Evolutionary conservation across 805 yeast genomes (phyloP), one percentile per base, ranked within the genome.

Genomic region (Limtongia smithiae): DNA sequence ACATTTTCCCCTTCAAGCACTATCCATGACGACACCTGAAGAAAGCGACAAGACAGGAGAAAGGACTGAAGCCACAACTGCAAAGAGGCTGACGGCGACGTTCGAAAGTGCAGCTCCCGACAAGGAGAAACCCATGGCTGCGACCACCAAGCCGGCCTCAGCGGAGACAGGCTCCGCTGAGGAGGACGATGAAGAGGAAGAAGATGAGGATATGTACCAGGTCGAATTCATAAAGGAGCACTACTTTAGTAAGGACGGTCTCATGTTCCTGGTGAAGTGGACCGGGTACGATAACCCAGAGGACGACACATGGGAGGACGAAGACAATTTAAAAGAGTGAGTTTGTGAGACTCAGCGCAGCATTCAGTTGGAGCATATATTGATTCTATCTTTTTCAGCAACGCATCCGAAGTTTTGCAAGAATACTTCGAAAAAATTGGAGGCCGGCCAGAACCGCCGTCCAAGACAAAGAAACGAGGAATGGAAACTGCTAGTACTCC

Each of bases 231-330:
- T 48, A 30, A n/a, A 20, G 18, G 44, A 34, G n/a, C 53, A 48
- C 34, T 15, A 28, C 15, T 38, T 40, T 15, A 41, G 37, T 11
- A 18, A 28, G n/a, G 40, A 25, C 9, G 15, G 36, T 12, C 17
- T 48, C 37, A 28, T 18, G 6, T 51, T 37, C 28, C 27, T 18
- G 17, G 41, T 47, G 18, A 48, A 51, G 31, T 51, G 56, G 56
- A 21, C 17, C n/a, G 46, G 43, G 12, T 51, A 44, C 17, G 53
- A 48, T 17, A 28, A 37, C 4, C 43, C 46, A 8, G 37, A 30
- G 17, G 56, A 51, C 27, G 39, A 48, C 33, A 48, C 56, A 9
- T 51, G 53, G 52, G 53, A 51, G 32, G 32, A 30, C 5, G 48
- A 51, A 24, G 42, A 32, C 32, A 44, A 51, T 25, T 25, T 47